phyloP scores from a whole-genome alignment of 2,329 filamentous ascomycete genomes.

The Trichoderma sp. region DNA sequence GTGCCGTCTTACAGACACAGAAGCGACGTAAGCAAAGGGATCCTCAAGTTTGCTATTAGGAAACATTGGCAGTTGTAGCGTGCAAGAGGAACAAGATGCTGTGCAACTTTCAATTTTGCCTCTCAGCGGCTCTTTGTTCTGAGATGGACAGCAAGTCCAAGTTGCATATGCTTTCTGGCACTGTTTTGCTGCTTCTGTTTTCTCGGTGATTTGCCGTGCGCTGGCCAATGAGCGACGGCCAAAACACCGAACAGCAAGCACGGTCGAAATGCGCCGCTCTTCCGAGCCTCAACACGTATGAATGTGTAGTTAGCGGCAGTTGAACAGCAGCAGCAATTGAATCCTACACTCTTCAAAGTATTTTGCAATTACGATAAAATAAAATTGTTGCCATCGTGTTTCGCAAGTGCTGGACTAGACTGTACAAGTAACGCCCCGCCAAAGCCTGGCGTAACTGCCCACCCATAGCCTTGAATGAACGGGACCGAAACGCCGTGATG shows the following conservation, averaged over 20 bases:
- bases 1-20: background rate
- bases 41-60: background rate
- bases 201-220: slow-evolving; percentile 7
- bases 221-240: slow-evolving; percentile 7
- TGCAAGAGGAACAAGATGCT: background rate
- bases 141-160: background rate
- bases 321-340: background rate
- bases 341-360: background rate
- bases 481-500: background rate
- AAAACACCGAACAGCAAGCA: slow-evolving; percentile 2
- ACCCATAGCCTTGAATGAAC: background rate
- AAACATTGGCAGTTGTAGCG: background rate
- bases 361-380: background rate
- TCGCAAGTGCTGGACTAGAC: background rate
- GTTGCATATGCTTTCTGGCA: no score
- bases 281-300: background rate
- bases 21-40: background rate
- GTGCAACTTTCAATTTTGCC: background rate
- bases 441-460: background rate
- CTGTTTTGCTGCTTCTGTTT: no score
- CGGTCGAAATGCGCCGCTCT: background rate
- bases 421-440: background rate
- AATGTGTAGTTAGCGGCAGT: background rate
- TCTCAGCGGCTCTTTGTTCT: background rate
- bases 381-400: background rate